Evolutionary conservation across 1,139 yeast genomes (phyloP), one percentile per base, ranked within the genome.

Genomic region (Sugiyamaella neomexicana): DNA sequence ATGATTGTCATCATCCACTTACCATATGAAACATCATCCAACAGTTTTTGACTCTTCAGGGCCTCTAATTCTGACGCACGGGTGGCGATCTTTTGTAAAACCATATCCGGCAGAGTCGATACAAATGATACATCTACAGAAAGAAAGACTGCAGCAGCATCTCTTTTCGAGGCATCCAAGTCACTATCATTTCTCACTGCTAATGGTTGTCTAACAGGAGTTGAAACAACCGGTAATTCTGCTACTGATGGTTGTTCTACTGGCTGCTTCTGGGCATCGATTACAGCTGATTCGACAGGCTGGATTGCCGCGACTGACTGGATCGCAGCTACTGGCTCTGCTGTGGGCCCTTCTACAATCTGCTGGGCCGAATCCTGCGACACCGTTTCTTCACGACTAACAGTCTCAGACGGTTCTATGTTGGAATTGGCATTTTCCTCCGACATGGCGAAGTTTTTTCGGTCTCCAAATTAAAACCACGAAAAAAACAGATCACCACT

Each of bases 61-160:
- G 76, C 76, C 47, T 81, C 79, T 58, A 73, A 73, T 56, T 81
- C 82, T 1, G 73, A 65, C 1, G 85, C 73, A 57, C 77, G 78
- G 1, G 70, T 66, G 4, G 74, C 71, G 23, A 85, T 65, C 25
- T 73, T 72, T 4, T 68, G 67, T 2, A 67, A 39, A 34, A 68
- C 63, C 6, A 50, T 41, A n/a, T 39, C 55, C 2, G 71, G 67
- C 40, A 68, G 50, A 27, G 58, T 55, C 10, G 61, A 40, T n/a
- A 66, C 55, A 12, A 59, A 46, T 27, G 63, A 52, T 1, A 58
- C 60, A 29, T 62, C 60, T 27, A 66, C 46, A 1, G 67, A 59
- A 50, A 66, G 55, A 50, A 65, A 65, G 10, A 57, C 54, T 8
- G 68, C 67, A 27, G 75, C 70, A 16, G 79, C 72, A 15, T 34